These are phyloP conservation scores for Pseudoturritis turrita DNA, from an alignment of 345 rosid species.

Conservation along the genomic window DNA sequence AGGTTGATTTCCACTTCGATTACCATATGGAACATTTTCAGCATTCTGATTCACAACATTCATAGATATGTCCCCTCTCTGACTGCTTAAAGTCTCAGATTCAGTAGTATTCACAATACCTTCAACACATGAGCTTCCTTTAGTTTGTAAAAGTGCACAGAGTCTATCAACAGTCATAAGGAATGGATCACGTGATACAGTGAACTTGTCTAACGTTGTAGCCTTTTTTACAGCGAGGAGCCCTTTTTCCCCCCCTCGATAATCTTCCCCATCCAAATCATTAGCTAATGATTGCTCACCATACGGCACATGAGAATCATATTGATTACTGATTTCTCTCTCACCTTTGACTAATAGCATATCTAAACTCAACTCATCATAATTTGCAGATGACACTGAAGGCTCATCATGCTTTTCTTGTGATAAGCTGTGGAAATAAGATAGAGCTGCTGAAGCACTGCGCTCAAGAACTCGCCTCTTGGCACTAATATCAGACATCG, in stretches of 20 bases:
- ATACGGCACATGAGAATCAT: constrained; percentile 3
- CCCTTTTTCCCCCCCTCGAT: constrained; percentile 23
- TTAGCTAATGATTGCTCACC: constrained; percentile 28
- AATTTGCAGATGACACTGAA: constrained; percentile 34
- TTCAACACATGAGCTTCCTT: constrained; percentile 31
- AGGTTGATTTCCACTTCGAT: constrained; percentile 30
- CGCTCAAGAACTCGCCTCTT: constrained; percentile 76
- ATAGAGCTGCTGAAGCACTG: constrained; percentile 66
- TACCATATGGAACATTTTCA: constrained; percentile 29
- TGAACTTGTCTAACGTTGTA: constrained; percentile 26
- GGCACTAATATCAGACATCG: constrained; percentile 42
- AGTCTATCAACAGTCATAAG: constrained; percentile 55
- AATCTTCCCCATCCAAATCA: constrained; percentile 26
- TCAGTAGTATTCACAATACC: constrained; percentile 27
- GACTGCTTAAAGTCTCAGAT: constrained; percentile 21
- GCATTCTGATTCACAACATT: constrained; percentile 27
- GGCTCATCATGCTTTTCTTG: constrained; percentile 39
- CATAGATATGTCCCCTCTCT: constrained; percentile 25
- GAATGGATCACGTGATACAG: constrained; percentile 56
- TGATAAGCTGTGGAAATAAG: constrained; percentile 55
- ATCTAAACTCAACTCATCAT: constrained; percentile 41
- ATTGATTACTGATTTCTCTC: constrained; percentile 26
- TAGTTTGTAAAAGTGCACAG: constrained; percentile 31
- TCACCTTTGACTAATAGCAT: constrained; percentile 38
- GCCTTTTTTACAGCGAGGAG: constrained; percentile 20